These are phyloP conservation scores for Cordyceps tenuipes DNA, from an alignment of 2,329 filamentous ascomycete species.

Conservation along the genomic window DNA sequence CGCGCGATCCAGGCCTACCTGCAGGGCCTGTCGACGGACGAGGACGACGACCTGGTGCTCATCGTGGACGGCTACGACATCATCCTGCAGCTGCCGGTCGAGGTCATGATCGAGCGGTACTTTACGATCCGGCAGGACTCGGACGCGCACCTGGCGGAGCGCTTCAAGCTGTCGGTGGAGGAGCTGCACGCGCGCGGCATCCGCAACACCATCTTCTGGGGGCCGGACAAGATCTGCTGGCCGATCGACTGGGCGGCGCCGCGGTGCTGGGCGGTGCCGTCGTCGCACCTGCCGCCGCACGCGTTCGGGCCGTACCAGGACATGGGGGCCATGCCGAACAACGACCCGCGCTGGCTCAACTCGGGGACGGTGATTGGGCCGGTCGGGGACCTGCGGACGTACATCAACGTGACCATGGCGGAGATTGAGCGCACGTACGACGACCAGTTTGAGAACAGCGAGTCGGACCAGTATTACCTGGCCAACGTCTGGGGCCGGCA, in stretches of 20 bases:
- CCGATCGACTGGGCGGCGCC: slow-evolving; percentile 27
- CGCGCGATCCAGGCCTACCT: slow-evolving; percentile 29
- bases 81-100: slow-evolving; percentile 57
- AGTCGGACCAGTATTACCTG: slow-evolving; percentile 37
- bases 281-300: slow-evolving; percentile 23
- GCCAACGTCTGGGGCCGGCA: slow-evolving; percentile 35
- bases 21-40: slow-evolving; percentile 18
- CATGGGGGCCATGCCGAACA: slow-evolving; percentile 21
- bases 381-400: slow-evolving; percentile 22
- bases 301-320: slow-evolving; percentile 30
- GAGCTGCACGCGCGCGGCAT: slow-evolving; percentile 24
- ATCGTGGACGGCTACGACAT: slow-evolving; percentile 56
- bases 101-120: slow-evolving; percentile 55
- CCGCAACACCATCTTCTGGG: slow-evolving; percentile 34
- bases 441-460: slow-evolving; percentile 21
- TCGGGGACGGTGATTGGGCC: slow-evolving; percentile 39
- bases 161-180: slow-evolving; percentile 35
- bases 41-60: slow-evolving; percentile 52
- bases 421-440: slow-evolving; percentile 28
- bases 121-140: slow-evolving; percentile 44
- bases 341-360: slow-evolving; percentile 35
- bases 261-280: slow-evolving; percentile 33
- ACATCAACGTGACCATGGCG: slow-evolving; percentile 24
- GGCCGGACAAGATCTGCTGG: slow-evolving; percentile 38
- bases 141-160: slow-evolving; percentile 41